These are phyloP conservation scores for Colletotrichum kahawae DNA, from an alignment of 2,329 filamentous ascomycete species.

Conservation along the genomic window DNA sequence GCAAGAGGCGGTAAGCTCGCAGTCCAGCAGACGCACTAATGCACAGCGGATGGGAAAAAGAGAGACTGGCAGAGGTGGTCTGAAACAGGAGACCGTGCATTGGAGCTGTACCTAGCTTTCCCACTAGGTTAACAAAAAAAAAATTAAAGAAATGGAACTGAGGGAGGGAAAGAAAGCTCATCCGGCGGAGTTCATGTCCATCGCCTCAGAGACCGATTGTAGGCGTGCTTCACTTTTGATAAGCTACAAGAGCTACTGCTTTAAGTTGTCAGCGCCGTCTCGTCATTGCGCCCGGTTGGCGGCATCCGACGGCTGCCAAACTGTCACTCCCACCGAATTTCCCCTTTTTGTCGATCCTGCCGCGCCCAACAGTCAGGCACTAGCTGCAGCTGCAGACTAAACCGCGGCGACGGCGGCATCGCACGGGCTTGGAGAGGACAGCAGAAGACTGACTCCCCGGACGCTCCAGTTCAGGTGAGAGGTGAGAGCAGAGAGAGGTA, in stretches of 20 bases:
- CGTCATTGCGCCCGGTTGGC: not conserved
- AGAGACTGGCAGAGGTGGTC: not conserved
- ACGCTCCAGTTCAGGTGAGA: not conserved
- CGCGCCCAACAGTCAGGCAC: not conserved
- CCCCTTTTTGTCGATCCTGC: not conserved
- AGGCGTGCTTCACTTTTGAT: not conserved
- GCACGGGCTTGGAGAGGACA: not conserved
- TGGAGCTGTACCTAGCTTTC: not conserved
- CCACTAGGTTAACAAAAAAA: not conserved
- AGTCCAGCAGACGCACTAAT: not conserved
- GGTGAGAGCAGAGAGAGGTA: not conserved
- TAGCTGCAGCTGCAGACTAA: not conserved
- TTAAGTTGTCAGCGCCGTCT: not conserved
- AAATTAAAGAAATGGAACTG: not conserved
- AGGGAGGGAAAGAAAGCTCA: not conserved
- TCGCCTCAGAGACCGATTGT: not conserved
- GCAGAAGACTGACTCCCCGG: not conserved
- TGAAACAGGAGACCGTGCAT: constrained; percentile 16
- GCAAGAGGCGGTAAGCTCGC: constrained; percentile 5
- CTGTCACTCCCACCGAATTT: not conserved
- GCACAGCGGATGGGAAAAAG: constrained; percentile 2
- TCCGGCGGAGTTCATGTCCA: not conserved
- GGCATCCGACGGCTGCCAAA: not conserved
- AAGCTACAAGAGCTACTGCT: not conserved
- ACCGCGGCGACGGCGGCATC: not conserved